Percentiles rank a stretch among this genome's conserved stretches.
These are phyloP conservation scores for Cyclanthera cordifolia DNA, from an alignment of 306 rosid species.

Conservation along the genomic window DNA sequence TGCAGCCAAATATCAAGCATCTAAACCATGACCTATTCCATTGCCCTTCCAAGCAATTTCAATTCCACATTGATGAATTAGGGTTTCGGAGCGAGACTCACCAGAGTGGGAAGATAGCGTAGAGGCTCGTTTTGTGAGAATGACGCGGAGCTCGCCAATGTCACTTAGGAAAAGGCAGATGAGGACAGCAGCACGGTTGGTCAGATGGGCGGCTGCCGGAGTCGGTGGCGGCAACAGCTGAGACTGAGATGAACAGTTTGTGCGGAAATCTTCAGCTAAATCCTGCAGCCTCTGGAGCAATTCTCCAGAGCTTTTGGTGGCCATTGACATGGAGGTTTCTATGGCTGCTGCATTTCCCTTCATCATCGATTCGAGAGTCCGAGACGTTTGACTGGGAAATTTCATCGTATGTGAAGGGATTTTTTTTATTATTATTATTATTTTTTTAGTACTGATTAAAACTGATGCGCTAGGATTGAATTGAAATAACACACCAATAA, in stretches of 20 bases:
- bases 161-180: conserved; percentile 45
- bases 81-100: background rate
- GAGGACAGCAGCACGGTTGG: conserved; percentile 58
- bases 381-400: too few relatives aligned
- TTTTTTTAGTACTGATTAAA: too few relatives aligned
- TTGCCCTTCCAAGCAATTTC: background rate
- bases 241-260: background rate
- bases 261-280: conserved; percentile 29
- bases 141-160: conserved; percentile 37
- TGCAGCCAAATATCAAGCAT: conserved; percentile 19
- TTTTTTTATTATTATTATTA: too few relatives aligned
- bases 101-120: conserved; percentile 71
- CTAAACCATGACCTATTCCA: background rate
- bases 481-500: too few relatives aligned
- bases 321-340: background rate
- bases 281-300: conserved; percentile 28
- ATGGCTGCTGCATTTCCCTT: too few relatives aligned
- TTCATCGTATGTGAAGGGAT: too few relatives aligned
- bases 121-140: conserved; percentile 63
- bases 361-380: too few relatives aligned
- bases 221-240: conserved; percentile 14
- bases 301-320: conserved; percentile 2
- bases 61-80: background rate
- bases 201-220: conserved; percentile 1
- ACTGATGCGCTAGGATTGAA: too few relatives aligned